Percentiles rank a stretch among this genome's conserved stretches.
Conservation (phyloP, 2,329 filamentous ascomycete species). For the Neopestalotiopsis sp. region DNA sequence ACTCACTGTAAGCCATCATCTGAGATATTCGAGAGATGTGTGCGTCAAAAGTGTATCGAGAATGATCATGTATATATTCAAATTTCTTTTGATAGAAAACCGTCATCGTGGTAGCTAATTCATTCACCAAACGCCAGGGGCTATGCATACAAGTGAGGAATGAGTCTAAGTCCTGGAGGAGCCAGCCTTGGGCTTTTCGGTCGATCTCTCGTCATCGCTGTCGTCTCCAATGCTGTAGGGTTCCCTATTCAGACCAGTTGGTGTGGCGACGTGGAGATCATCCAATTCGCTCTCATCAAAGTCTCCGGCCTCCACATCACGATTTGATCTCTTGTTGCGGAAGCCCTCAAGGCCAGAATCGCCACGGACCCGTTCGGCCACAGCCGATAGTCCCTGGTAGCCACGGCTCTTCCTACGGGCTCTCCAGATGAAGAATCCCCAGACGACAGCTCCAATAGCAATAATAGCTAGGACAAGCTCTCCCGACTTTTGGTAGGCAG, state of each 20-base stretch:
- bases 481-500: slow-evolving; percentile 86
- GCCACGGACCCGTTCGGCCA: slow-evolving; percentile 41
- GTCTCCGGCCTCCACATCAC: slow-evolving; percentile 67
- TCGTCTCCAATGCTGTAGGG: slow-evolving; percentile 64
- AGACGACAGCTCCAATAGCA: slow-evolving; percentile 71
- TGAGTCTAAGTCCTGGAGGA: slow-evolving; percentile 13
- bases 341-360: slow-evolving; percentile 51
- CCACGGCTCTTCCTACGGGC: slow-evolving; percentile 61
- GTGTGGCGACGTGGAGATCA: slow-evolving; percentile 60
- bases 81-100: neutral
- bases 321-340: slow-evolving; percentile 48
- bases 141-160: neutral
- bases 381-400: slow-evolving; percentile 57
- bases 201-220: slow-evolving; percentile 57
- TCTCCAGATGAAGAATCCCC: slow-evolving; percentile 76
- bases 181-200: slow-evolving; percentile 26
- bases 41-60: neutral
- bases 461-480: slow-evolving; percentile 86
- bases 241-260: slow-evolving; percentile 45
- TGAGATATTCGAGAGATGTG: neutral
- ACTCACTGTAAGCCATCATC: neutral
- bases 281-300: slow-evolving; percentile 72
- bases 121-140: neutral
- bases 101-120: neutral
- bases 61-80: neutral